These are phyloP conservation scores for Lolium rigidum DNA, from an alignment of 176 grass and related monocot genomes.

Conservation along the genomic window DNA sequence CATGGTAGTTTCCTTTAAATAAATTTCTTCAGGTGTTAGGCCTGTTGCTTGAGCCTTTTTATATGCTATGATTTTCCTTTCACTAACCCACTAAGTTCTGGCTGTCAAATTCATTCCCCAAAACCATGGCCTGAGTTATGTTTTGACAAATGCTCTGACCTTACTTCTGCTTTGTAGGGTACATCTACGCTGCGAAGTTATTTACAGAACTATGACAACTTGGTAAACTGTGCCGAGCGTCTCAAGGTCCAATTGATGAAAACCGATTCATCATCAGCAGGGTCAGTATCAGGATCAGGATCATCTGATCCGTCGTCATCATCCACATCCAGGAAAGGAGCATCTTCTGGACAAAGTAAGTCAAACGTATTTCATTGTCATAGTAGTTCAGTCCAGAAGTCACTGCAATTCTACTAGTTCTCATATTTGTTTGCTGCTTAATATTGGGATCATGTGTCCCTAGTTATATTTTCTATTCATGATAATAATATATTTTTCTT, in stretches of 20 bases:
- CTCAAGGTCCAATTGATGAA: conserved; percentile 62
- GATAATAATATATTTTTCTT: not conserved
- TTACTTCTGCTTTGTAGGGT: conserved; percentile 60
- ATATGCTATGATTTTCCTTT: conserved; percentile 3
- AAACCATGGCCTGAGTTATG: not conserved
- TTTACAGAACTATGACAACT: conserved; percentile 77
- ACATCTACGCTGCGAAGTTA: conserved; percentile 70
- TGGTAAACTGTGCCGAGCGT: conserved; percentile 69
- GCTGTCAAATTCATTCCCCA: not conserved
- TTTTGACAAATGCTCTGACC: conserved; percentile 33
- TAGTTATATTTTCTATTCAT: no score
- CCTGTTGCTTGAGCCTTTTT: not conserved
- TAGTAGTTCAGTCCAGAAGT: conserved; percentile 11
- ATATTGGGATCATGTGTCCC: not conserved
- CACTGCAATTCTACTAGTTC: not conserved
- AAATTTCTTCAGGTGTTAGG: not conserved
- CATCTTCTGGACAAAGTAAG: conserved; percentile 68
- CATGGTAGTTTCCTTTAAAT: not conserved
- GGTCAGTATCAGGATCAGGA: conserved; percentile 35
- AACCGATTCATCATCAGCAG: conserved; percentile 44
- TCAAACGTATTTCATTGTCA: not conserved
- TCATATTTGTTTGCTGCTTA: not conserved
- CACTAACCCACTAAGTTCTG: conserved; percentile 12
- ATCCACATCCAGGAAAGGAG: conserved; percentile 65
- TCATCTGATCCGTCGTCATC: conserved; percentile 50